Conservation (phyloP, 768 basidiomycete genomes). For the Lentinula sp. region DNA sequence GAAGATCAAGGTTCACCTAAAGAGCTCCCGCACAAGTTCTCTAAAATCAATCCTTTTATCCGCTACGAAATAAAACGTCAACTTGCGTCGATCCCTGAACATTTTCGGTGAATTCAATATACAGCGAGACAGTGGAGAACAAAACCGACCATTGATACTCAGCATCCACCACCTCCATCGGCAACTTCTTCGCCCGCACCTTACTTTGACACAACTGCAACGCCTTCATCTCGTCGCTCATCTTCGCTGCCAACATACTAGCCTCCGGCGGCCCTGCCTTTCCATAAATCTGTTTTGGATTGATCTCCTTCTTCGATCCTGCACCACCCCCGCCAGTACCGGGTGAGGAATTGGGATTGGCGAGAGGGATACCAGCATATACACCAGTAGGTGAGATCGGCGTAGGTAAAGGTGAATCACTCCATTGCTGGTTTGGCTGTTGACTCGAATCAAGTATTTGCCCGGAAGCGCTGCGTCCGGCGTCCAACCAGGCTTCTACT, state of each 20-base stretch:
- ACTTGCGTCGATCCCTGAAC: constrained; percentile 89
- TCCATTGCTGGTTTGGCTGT: constrained; percentile 12
- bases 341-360: constrained; percentile 12
- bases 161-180: constrained; percentile 98
- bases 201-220: constrained; percentile 88
- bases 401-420: not conserved
- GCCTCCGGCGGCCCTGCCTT: constrained; percentile 82
- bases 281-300: constrained; percentile 93
- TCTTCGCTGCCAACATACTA: constrained; percentile 73
- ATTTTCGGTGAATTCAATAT: not conserved
- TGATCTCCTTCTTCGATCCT: constrained; percentile 80
- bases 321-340: constrained; percentile 14
- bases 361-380: not conserved
- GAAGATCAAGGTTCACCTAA: constrained; percentile 49
- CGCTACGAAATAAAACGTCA: constrained; percentile 97
- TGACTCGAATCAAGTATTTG: constrained; percentile 36
- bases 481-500: constrained; percentile 72
- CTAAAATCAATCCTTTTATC: constrained; percentile 95
- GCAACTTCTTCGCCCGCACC: constrained; percentile 88
- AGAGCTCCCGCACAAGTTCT: constrained; percentile 91
- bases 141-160: constrained; percentile 90
- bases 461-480: constrained; percentile 14
- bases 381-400: constrained; percentile 5
- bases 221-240: constrained; percentile 89
- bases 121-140: not conserved